These are phyloP conservation scores for Cladophialophora chaetospira DNA, from an alignment of 2,329 filamentous ascomycete genomes.

Conservation along the genomic window DNA sequence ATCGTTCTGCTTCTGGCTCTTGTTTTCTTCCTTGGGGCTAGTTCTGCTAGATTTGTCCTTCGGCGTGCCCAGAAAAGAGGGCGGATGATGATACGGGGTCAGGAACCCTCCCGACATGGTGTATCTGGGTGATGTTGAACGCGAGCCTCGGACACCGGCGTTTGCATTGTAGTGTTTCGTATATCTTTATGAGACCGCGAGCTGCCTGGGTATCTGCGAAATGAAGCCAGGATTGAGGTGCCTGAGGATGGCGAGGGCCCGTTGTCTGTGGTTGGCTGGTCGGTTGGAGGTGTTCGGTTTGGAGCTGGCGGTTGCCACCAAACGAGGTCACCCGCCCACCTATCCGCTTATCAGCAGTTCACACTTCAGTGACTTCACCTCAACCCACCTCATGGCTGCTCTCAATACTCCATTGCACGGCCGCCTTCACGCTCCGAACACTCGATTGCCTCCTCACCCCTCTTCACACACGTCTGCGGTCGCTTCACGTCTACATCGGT, in stretches of 20 bases:
- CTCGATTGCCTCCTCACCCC: neutral
- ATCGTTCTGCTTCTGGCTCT: slow-evolving; percentile 1
- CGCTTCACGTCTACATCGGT: neutral
- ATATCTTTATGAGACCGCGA: no score
- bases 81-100: slow-evolving; percentile 14
- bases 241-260: no score
- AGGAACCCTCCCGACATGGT: slow-evolving; percentile 4
- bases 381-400: neutral
- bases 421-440: neutral
- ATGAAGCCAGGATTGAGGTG: no score
- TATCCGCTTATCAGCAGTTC: slow-evolving; percentile 2
- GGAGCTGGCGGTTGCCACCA: slow-evolving; percentile 2
- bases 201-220: no score
- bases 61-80: slow-evolving; percentile 12
- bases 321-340: neutral
- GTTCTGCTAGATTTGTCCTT: slow-evolving; percentile 17
- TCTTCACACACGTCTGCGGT: neutral
- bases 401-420: no score
- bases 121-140: neutral
- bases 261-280: neutral
- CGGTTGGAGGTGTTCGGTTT: slow-evolving; percentile 2
- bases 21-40: slow-evolving; percentile 15
- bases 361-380: slow-evolving; percentile 1
- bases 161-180: no score
- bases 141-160: neutral